Evolutionary conservation across 805 yeast species (phyloP), one percentile per base, ranked within the genome.

Genomic region (Candida berthetii): DNA sequence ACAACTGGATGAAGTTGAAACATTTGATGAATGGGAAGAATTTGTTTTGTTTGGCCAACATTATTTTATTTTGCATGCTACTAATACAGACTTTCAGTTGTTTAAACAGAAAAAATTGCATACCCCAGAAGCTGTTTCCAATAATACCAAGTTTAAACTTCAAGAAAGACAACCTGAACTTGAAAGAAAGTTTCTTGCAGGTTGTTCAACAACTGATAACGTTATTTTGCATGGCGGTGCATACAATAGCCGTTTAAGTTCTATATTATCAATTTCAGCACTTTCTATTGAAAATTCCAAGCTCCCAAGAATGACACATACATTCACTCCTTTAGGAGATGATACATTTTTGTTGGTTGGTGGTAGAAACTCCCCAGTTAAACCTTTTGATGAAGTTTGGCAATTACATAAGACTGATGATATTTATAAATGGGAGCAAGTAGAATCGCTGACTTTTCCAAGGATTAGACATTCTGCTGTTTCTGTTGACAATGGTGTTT

Each of bases 1-100:
- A 0, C 56, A 60, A 33, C 69, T 86, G 8, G 66, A 65, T 15
- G 37, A 53, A 1, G 67, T 83, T 17, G 95, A 85, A 55, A 74
- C 76, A 3, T 86, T 85, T 59, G 95, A 86, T 57, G 95, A 86
- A 61, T 75, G 85, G 77, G 95, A 85, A 61, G 95, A 85, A 58
- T 85, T 85, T 47, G 71, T 80, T 24, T 54, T 82, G 13, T 85
- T 83, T 53, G 76, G 86, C 43, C 91, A 84, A 51, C 93, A 85
- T 56, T 86, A 85, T 53, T 65, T 80, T 31, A 66, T 82, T 32
- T 65, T 81, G 3, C 89, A 82, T 58, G 87, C 87, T 2, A 69
- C 80, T 0, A 77, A 74, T 48, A 49, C 31, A 28, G 36, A 36
- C 2, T 18, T 42, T 0, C n/a, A 17, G 11, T 28, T 50, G 3